Evolutionary conservation across 1,284 basidiomycete species (phyloP).

Genomic region (Fistulinella staudtii): DNA sequence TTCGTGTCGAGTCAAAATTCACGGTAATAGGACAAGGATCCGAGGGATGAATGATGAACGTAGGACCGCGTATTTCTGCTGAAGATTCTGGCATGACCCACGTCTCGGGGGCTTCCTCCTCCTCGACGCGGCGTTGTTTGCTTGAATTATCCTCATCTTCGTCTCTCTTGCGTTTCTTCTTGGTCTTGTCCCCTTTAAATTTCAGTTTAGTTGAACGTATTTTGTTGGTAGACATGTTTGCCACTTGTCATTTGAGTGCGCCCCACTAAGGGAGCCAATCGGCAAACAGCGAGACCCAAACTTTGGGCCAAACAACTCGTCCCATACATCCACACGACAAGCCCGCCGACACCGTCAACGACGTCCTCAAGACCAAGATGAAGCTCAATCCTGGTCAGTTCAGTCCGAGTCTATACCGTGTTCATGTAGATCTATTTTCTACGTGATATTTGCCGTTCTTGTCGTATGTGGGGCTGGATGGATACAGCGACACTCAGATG

Average conservation of each 20-base stretch:
- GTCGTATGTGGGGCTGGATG: conserved; percentile 52
- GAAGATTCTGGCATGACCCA: conserved; percentile 76
- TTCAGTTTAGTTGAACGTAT: conserved; percentile 69
- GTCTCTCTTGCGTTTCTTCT: conserved; percentile 75
- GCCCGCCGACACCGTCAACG: conserved; percentile 33
- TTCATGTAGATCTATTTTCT: conserved; percentile 8
- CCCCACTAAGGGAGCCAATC: conserved; percentile 5
- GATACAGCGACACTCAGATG: conserved; percentile 41
- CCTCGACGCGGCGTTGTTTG: conserved; percentile 50
- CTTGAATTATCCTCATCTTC: conserved; percentile 42
- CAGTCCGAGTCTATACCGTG: conserved; percentile 12
- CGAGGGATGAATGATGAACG: conserved; percentile 76
- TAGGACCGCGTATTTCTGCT: conserved; percentile 75
- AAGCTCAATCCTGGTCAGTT: conserved; percentile 75
- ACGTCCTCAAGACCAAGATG: conserved; percentile 71
- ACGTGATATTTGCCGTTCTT: conserved; percentile 20
- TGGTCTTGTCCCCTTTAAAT: conserved; percentile 83
- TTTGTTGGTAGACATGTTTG: conserved; percentile 42
- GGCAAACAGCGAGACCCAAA: conserved; percentile 31
- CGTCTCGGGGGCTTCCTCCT: conserved; percentile 62
- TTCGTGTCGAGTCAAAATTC: conserved; percentile 75
- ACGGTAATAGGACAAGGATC: conserved; percentile 71
- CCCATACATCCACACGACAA: conserved; percentile 15
- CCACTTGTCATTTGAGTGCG: too few relatives aligned
- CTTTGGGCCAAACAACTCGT: conserved; percentile 33